These are phyloP conservation scores for Penicillium robsamsonii DNA, from an alignment of 495 filamentous ascomycete species.

Conservation along the genomic window DNA sequence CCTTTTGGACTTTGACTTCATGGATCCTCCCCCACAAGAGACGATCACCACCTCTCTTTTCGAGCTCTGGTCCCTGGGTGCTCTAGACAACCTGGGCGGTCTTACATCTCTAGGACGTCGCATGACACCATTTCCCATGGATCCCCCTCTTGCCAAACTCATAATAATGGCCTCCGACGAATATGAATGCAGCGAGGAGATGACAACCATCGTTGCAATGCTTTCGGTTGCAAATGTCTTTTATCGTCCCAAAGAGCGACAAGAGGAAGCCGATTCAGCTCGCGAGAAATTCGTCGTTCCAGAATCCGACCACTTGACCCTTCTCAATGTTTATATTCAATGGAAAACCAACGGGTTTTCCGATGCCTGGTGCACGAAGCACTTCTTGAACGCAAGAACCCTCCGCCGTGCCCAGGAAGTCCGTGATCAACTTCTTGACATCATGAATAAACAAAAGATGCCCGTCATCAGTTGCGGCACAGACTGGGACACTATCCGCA, in stretches of 20 bases:
- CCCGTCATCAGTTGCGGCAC: constrained; percentile 82
- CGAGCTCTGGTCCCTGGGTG: constrained; percentile 96
- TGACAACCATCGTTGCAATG: constrained; percentile 98
- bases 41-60: constrained; percentile 97
- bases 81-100: constrained; percentile 89
- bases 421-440: constrained; percentile 86
- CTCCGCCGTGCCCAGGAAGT: constrained; percentile 90
- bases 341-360: constrained; percentile 90
- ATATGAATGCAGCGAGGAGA: constrained; percentile 95
- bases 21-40: constrained; percentile 98
- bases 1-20: constrained; percentile 96
- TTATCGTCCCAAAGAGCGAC: constrained; percentile 94
- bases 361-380: constrained; percentile 86
- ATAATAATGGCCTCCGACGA: constrained; percentile 79
- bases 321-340: constrained; percentile 93
- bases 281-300: constrained; percentile 99
- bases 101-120: constrained; percentile 81
- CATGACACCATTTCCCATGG: constrained; percentile 98
- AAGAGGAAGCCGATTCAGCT: constrained; percentile 93
- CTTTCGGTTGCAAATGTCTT: constrained; percentile 94
- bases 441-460: constrained; percentile 95
- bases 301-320: constrained; percentile 94
- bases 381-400: constrained; percentile 92
- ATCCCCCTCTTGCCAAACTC: constrained; percentile 89
- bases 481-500: constrained; percentile 93